phyloP scores from a whole-genome alignment of 116 monocot genomes.

The Zostera marina region DNA sequence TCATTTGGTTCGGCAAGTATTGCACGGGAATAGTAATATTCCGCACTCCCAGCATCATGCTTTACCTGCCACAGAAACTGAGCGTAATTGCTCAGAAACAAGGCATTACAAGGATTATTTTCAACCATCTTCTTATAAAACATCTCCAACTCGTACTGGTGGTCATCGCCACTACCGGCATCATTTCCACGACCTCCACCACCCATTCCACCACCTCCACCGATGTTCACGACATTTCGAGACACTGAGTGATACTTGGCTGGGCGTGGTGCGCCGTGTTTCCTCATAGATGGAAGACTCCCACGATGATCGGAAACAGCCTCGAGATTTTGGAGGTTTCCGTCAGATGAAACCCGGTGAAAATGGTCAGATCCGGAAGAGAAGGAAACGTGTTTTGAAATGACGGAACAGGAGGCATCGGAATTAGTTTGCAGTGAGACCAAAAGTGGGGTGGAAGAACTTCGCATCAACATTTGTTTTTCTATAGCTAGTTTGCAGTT shows the following conservation, averaged over 20 bases:
- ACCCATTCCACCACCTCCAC: constrained; percentile 11
- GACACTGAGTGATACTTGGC: not conserved
- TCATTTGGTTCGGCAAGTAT: constrained; percentile 70
- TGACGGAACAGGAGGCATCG: too few species aligned
- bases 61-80: constrained; percentile 79
- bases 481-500: too few species aligned
- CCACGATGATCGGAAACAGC: not conserved
- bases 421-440: too few species aligned
- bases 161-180: constrained; percentile 15
- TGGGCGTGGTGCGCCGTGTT: not conserved
- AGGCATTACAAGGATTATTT: constrained; percentile 50
- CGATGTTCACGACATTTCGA: constrained; percentile 16
- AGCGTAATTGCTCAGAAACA: constrained; percentile 79
- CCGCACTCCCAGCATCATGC: constrained; percentile 40
- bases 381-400: constrained; percentile 10
- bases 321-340: constrained; percentile 30
- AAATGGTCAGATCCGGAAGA: not conserved
- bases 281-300: constrained; percentile 3
- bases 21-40: constrained; percentile 80
- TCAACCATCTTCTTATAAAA: constrained; percentile 68
- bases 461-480: too few species aligned
- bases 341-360: constrained; percentile 35
- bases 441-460: too few species aligned
- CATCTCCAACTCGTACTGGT: constrained; percentile 33
- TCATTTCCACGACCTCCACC: constrained; percentile 6